Evolutionary conservation across 331 rosid genomes (phyloP).

Genomic region (Pyracantha coccinea): DNA sequence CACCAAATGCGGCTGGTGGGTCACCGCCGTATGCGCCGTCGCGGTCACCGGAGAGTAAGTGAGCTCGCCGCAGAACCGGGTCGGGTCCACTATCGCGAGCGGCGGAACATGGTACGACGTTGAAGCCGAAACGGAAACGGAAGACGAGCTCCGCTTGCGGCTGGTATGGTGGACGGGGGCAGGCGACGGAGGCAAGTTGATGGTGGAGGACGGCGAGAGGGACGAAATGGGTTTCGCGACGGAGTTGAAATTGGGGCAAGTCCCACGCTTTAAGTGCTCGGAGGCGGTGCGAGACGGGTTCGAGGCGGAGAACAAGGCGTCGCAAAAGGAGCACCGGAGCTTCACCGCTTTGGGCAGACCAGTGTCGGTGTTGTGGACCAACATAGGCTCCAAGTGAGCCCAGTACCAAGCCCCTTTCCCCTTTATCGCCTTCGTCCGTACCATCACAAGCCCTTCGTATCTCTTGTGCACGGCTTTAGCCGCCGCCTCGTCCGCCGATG

Average conservation of each 20-base stretch:
- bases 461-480: constrained; percentile 70
- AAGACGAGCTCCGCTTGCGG: constrained; percentile 38
- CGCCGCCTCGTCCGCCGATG: constrained; percentile 42
- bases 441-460: constrained; percentile 67
- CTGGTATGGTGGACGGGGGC: constrained; percentile 19
- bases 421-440: constrained; percentile 76
- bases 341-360: constrained; percentile 79
- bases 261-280: constrained; percentile 88
- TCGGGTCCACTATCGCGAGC: constrained; percentile 41
- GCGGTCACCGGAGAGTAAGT: constrained; percentile 29
- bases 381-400: constrained; percentile 75
- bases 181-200: constrained; percentile 18
- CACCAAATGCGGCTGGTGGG: constrained; percentile 55
- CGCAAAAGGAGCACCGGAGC: constrained; percentile 72
- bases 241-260: constrained; percentile 81
- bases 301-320: constrained; percentile 86
- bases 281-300: constrained; percentile 92
- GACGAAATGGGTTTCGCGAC: constrained; percentile 62
- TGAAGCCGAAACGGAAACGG: constrained; percentile 13
- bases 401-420: constrained; percentile 99
- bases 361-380: constrained; percentile 59
- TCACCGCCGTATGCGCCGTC: constrained; percentile 19
- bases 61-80: constrained; percentile 39
- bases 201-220: constrained; percentile 38
- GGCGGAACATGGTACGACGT: constrained; percentile 41